A percentile compares a stretch with the other conserved stretches of the same genome.
phyloP scores from a whole-genome alignment of 2,329 filamentous ascomycete genomes.

The Cordyceps cicadae region DNA sequence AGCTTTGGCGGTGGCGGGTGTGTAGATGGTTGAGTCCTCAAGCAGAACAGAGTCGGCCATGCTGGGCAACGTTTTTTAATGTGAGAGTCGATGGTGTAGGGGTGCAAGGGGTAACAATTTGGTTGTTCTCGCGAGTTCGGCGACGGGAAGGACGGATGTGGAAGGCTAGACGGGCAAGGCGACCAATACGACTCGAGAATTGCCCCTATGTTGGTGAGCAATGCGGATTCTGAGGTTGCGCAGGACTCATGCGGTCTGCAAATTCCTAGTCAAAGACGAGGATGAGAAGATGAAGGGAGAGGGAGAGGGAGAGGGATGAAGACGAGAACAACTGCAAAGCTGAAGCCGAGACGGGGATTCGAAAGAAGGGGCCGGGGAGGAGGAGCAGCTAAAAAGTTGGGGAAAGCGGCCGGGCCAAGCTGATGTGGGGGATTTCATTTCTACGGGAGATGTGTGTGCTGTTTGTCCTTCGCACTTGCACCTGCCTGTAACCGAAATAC shows the following conservation, averaged over 20 bases:
- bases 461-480: too few species aligned
- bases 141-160: not conserved
- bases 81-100: not conserved
- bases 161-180: not conserved
- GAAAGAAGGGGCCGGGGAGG: not conserved
- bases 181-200: not conserved
- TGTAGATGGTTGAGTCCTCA: slow-evolving; percentile 6
- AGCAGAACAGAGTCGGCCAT: slow-evolving; percentile 5
- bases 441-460: too few species aligned
- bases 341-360: not conserved
- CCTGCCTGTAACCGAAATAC: not conserved
- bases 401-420: not conserved
- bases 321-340: not conserved
- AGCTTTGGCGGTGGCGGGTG: not conserved
- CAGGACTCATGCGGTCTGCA: not conserved
- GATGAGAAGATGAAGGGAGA: not conserved
- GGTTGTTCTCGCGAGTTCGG: too few species aligned
- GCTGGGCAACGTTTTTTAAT: not conserved
- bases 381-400: not conserved
- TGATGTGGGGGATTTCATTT: not conserved
- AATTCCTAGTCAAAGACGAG: not conserved
- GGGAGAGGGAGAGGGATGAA: not conserved
- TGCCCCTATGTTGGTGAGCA: not conserved
- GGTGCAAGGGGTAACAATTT: not conserved
- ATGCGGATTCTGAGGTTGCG: not conserved